These are phyloP conservation scores for Physcomitrellopsis africana DNA, from an alignment of 225 moss, liverwort and hornwort genomes.

Conservation along the genomic window DNA sequence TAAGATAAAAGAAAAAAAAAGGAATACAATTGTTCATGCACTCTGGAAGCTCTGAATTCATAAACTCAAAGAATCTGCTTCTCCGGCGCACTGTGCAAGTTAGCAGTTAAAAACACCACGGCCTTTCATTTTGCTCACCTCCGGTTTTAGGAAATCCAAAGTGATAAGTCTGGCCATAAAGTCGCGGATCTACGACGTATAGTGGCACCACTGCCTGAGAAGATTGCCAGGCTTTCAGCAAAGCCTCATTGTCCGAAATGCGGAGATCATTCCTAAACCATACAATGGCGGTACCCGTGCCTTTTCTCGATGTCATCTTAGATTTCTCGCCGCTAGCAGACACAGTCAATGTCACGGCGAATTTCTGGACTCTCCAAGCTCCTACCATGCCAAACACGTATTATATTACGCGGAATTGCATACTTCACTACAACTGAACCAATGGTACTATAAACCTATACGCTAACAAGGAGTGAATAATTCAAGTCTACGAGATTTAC, in stretches of 20 bases:
- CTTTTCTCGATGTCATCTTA: constrained; percentile 45
- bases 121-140: constrained; percentile 51
- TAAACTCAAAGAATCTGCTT: not conserved
- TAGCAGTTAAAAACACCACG: not conserved
- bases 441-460: no score
- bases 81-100: not conserved
- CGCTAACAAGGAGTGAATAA: no score
- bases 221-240: constrained; percentile 88
- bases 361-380: constrained; percentile 33
- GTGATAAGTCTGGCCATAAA: constrained; percentile 76
- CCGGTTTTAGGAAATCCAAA: constrained; percentile 98
- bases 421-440: no score
- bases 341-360: constrained; percentile 30
- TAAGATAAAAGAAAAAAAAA: not conserved
- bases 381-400: constrained; percentile 31
- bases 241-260: constrained; percentile 85
- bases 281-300: constrained; percentile 64
- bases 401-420: constrained; percentile 11
- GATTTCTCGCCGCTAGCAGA: constrained; percentile 37
- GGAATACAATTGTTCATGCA: not conserved
- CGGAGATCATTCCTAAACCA: constrained; percentile 98
- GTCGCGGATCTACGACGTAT: constrained; percentile 88
- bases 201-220: constrained; percentile 87
- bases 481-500: no score
- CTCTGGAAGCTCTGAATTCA: not conserved